Base-by-base conservation (phyloP, 805 yeast species). In the Myxozyma lipomycoides region DNA sequence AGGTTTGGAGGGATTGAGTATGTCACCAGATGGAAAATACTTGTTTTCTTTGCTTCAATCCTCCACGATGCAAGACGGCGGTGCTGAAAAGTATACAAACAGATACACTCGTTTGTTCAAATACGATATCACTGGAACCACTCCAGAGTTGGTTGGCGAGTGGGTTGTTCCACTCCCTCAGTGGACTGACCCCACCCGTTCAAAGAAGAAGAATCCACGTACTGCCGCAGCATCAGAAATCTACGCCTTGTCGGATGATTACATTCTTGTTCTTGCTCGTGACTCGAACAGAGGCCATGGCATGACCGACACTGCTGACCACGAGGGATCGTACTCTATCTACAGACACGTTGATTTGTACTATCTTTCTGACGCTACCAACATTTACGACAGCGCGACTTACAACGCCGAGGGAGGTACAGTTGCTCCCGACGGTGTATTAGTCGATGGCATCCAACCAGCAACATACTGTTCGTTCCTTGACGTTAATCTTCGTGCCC, bases 171-270 rank as follows among this genome's bases (percentile, higher is more conserved):
- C 49, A 24, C 52, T 53, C 10, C 58, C 58, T 3, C 35, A 25
- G 10, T 49, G 34, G 30, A 12, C 34, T 18, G 49, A 53, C 37
- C 55, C 54, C 21, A 39, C 45, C 23, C 23, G 36, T 17, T 26
- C 26, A 18, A 34, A n/a, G 12, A 42, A 34, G 28, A 50, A 49
- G 43, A 53, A 53, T 35, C 58, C 58, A 1, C 24, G 38, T 22
- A 44, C 47, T 2, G 58, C 58, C 17, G 51, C 58, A 19, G 51
- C 55, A 47, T 53, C 58, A 18, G 58, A 55, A 42, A 5, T 55
- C n/a, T 46, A 40, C 36, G 56, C 52, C 4, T 45, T 55, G 15
- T 52, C 56, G 9, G 58, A 55, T 17, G 26, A 21, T 9, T 49
- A 40, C 28, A 44, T 55, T 26, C 34, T 55, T 15, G 46, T 45